A percentile compares a stretch with the other conserved stretches of the same genome.
Conservation (phyloP, 129 eudicot species). For the Flaveria linearis region DNA sequence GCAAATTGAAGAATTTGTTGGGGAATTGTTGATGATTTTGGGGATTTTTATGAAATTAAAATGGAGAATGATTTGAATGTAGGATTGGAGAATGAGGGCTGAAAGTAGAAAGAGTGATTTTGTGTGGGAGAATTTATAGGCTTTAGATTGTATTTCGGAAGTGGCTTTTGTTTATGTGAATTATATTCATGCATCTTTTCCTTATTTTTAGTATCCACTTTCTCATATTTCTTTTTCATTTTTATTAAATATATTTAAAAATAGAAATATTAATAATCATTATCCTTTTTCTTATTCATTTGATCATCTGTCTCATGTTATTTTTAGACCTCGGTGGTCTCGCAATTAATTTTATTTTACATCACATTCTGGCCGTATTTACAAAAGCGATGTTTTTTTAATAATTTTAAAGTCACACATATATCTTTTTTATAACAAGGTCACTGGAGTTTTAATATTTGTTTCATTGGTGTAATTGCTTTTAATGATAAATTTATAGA, state of each 20-base stretch:
- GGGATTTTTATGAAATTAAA: background rate
- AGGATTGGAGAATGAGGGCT: conserved; percentile 36
- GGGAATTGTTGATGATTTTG: background rate
- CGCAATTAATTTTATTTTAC: too few relatives aligned
- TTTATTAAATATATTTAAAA: background rate
- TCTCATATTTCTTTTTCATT: background rate
- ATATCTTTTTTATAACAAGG: too few relatives aligned
- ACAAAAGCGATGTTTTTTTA: too few relatives aligned
- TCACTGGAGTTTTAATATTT: too few relatives aligned
- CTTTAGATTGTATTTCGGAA: conserved; percentile 48
- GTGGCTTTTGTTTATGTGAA: conserved; percentile 31
- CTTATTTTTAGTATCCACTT: conserved; percentile 34
- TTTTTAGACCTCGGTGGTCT: too few relatives aligned
- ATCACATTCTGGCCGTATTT: too few relatives aligned
- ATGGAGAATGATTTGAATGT: conserved; percentile 17
- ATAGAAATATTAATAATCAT: background rate
- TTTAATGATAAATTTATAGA: too few relatives aligned
- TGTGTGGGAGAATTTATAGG: conserved; percentile 43
- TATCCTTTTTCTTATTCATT: too few relatives aligned
- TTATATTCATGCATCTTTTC: conserved; percentile 32
- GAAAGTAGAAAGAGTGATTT: conserved; percentile 39
- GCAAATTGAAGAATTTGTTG: background rate
- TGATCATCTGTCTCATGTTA: background rate
- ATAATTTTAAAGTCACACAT: too few relatives aligned
- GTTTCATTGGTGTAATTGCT: too few relatives aligned